Percentiles rank a stretch among this genome's conserved stretches.
Evolutionary conservation across 768 basidiomycete genomes (phyloP).

Genomic region (Pleurotus cornucopiae): DNA sequence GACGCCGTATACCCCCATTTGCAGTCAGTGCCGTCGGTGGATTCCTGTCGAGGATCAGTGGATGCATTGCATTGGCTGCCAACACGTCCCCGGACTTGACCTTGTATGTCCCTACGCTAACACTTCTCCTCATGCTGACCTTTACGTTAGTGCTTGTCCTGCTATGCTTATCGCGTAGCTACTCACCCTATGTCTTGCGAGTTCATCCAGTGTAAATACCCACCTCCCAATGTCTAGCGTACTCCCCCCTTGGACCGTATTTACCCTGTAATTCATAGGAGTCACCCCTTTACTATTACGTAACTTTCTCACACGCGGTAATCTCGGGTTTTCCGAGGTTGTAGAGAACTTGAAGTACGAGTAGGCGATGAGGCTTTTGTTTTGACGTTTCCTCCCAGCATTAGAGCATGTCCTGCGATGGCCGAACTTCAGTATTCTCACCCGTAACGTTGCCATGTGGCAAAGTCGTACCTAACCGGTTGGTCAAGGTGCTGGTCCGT

Average conservation of each 20-base stretch:
- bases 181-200: neutral
- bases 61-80: conserved; percentile 6
- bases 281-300: too few relatives aligned
- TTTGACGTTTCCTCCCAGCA: neutral
- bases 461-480: conserved; percentile 37
- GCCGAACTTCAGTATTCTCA: conserved; percentile 12
- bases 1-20: neutral
- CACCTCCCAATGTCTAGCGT: neutral
- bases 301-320: too few relatives aligned
- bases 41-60: neutral
- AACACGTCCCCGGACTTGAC: conserved; percentile 1
- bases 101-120: neutral
- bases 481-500: conserved; percentile 43
- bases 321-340: too few relatives aligned
- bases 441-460: conserved; percentile 37
- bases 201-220: neutral
- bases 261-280: too few relatives aligned
- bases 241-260: too few relatives aligned
- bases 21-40: neutral
- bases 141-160: neutral
- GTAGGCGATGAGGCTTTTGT: too few relatives aligned
- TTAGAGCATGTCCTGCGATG: too few relatives aligned
- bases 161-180: neutral
- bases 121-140: neutral
- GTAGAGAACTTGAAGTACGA: too few relatives aligned